Evolutionary conservation across 2,329 filamentous ascomycete genomes (phyloP), one percentile per base, ranked within the genome.

Genomic region (Fusarium duplospermum): DNA sequence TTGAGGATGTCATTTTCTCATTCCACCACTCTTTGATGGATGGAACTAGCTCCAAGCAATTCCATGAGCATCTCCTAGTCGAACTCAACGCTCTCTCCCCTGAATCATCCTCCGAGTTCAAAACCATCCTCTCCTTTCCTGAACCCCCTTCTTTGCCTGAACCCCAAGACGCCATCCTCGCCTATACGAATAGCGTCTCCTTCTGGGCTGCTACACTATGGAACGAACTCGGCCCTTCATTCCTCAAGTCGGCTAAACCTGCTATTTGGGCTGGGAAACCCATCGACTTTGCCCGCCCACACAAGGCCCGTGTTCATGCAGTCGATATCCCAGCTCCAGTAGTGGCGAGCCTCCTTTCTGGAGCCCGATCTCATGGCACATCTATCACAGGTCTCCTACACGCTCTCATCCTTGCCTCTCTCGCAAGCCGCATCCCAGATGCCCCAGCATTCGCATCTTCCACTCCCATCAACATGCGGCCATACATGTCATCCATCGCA

Each of bases 11-110:
- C 14, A 71, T 85, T 7, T 88, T 90, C 71, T 81, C 83, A 6
- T 87, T 82, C 36, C 89, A 91, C 69, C 89, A 91, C 72, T 82
- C 84, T 0, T 80, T 90, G 20, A 83, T 84, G 27, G 89, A 91
- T 71, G 89, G 89, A 2, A 81, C 84, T 14, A 85, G 86, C 71
- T 86, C 85, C 0, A 79, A 81, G 31, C 75, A 83, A 2, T 89
- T 91, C 71, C 89, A 91, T 69, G 78, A 82, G 33, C 80, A 82
- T 2, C 79, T 91, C 0, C 81, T 87, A 5, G 73, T 79, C 4
- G 83, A 86, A 5, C 80, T 90, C 3, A 84, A 83, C 65, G 62
- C 67, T 27, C 42, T 69, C 16, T 35, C 47, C 22, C 20, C 42
- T 45, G 67, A 13, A 40, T 57, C 16, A 31, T 13, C 24, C 22